Conservation (phyloP, 2,329 filamentous ascomycete species). For the Phialophora chinensis region DNA sequence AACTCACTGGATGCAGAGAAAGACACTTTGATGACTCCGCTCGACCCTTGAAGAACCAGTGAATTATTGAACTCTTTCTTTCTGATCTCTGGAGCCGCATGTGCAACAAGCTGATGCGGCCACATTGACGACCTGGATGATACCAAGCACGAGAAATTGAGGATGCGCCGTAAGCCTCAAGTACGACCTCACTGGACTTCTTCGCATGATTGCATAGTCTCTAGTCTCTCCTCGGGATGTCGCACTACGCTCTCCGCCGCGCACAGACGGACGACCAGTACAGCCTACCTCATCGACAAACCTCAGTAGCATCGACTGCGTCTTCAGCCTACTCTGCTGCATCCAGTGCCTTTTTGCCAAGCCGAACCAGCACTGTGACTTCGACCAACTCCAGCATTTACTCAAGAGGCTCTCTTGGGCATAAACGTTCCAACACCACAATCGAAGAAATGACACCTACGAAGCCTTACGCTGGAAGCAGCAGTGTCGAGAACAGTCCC, state of each 20-base stretch:
- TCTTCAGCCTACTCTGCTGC: conserved; percentile 60
- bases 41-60: not conserved
- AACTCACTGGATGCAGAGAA: not conserved
- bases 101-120: conserved; percentile 2
- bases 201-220: conserved; percentile 8
- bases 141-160: conserved; percentile 18
- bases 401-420: conserved; percentile 52
- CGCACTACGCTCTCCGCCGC: conserved; percentile 35
- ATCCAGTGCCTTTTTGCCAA: conserved; percentile 58
- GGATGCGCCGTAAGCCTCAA: conserved; percentile 26
- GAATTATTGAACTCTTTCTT: not conserved
- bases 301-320: conserved; percentile 61
- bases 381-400: conserved; percentile 72
- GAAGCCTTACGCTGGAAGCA: conserved; percentile 54
- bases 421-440: conserved; percentile 80
- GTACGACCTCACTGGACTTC: conserved; percentile 17
- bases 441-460: conserved; percentile 61
- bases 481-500: conserved; percentile 54
- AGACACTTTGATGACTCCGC: not conserved
- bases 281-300: conserved; percentile 54
- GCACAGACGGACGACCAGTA: conserved; percentile 36
- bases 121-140: conserved; percentile 17
- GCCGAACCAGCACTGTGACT: conserved; percentile 71
- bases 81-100: not conserved
- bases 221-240: conserved; percentile 29